Base-by-base conservation (phyloP, 306 rosid genomes). In the Ziziphus jujuba region DNA sequence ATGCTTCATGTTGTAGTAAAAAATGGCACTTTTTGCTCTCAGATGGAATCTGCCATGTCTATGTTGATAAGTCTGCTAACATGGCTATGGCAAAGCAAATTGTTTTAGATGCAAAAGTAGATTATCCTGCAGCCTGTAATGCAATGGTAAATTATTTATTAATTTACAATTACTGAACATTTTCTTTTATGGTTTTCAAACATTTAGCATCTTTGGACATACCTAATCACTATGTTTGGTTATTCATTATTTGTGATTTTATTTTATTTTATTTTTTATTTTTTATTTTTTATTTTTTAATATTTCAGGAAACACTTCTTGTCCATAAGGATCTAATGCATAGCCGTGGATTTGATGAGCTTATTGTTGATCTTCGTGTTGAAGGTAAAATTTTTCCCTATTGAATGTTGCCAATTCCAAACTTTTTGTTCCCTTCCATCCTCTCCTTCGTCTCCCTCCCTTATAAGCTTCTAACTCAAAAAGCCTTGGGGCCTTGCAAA, bases 41-140 rank as follows among this genome's bases (percentile, higher is more conserved):
- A 93, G 99, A 93, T 77, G 99, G 99, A 82, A 88, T 93, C 59
- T 93, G 99, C 86, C 99, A 95, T 67, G 89, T 90, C 70, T 95
- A 85, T 65, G 73, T 90, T 60, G 99, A 95, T 70, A 95, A 95
- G 77, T 95, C 95, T 87, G 99, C 97, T 47, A 75, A 95, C 72
- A 65, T 84, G 87, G 91, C 87, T 70, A 82, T 88, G 90, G 95
- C 96, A 50, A 82, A 75, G 82, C 80, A 40, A 76, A 88, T 95
- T 72, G 91, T 85, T 59, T 63, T 87, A 63, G 99, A 95, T 84
- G 97, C 96, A 56, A 95, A 95, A 84, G 5, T 84, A 67, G 99
- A 95, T 82, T 95, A 95, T 79, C 99, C 99, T 67, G 89, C 99
- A 66, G 95, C 92, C 70, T 95, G 99, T 73, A 95, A 95, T 84